Base-by-base conservation (phyloP, 1,284 basidiomycete genomes). In the Coniferiporia sulphurascens region DNA sequence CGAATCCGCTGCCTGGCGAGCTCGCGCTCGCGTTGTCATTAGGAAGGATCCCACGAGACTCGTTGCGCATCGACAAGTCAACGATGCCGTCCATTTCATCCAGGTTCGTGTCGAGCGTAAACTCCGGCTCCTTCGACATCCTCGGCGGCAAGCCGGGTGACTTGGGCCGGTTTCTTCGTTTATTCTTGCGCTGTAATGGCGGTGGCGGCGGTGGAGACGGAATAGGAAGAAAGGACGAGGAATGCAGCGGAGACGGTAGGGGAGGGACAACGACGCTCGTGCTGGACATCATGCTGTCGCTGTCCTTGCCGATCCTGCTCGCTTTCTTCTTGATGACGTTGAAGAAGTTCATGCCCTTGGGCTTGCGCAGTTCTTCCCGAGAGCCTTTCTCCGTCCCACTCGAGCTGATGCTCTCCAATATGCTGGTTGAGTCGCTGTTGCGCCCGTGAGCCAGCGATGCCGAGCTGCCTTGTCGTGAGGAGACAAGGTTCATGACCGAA, bases 21-120 rank as follows among this genome's bases (percentile, higher is more conserved):
- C 72, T 78, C 35, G 72, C 68, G 22, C 71, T 70, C 35, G 59
- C 69, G 15, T 61, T 63, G n/a, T 59, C 58, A 21, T 50, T 55
- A 19, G 52, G 32, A n/a, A 50, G 65, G 66, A 62, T 43, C 60
- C 64, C 12, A 63, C 53, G 64, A 61, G 48, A 59, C 53, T 35
- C 57, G 43, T 62, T 62, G 58, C 70, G 73, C 19, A 67, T 71
- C 12, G 65, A 75, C 17, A 74, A 71, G 70, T 93, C 79, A 64
- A 96, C 78, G 69, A 96, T 92, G 34, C 90, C 93, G 52, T 91
- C 89, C 80, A 97, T 92, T 60, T 85, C 78, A 35, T 88, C 82
- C 46, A 95, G 76, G 65, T 95, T 85, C 52, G 85, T 87, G 72
- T 95, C 91, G 43, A 94, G 79, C 19, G 76, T 77, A 65, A 83